Percentiles rank a stretch among this genome's conserved stretches.
Evolutionary conservation across 2,329 filamentous ascomycete species (phyloP).

Genomic region (Oidium heveae): DNA sequence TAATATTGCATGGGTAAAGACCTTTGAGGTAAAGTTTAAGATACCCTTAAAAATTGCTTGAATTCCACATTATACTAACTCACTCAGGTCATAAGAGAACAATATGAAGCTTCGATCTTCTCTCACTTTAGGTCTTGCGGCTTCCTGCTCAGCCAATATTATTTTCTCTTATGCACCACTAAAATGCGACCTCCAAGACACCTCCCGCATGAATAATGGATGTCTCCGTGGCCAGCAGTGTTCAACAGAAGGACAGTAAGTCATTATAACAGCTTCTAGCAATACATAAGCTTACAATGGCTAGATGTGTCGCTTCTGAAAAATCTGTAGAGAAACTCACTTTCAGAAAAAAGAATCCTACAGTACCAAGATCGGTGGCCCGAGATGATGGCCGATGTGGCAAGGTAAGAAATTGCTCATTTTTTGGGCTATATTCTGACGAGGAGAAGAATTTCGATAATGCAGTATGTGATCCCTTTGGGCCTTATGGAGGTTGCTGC

Average conservation of each 20-base stretch:
- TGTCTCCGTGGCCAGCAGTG: slow-evolving; percentile 13
- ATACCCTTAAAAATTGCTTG: no score
- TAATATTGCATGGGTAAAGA: no score
- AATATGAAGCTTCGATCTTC: no score
- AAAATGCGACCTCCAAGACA: slow-evolving; percentile 15
- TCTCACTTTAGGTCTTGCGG: no score
- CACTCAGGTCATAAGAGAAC: no score
- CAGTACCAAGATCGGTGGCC: slow-evolving; percentile 1
- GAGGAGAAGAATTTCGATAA: slow-evolving; percentile 6
- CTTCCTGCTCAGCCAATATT: slow-evolving; percentile 19
- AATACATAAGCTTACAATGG: no score
- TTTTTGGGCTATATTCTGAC: slow-evolving; percentile 1
- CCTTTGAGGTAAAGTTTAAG: no score
- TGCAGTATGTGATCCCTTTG: slow-evolving; percentile 11
- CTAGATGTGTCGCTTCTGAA: slow-evolving; percentile 8
- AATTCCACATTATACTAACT: no score
- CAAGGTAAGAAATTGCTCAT: slow-evolving; percentile 2
- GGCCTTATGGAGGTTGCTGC: slow-evolving; percentile 12
- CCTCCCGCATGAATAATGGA: slow-evolving; percentile 10
- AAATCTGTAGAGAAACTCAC: slow-evolving; percentile 3
- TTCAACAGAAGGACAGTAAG: slow-evolving; percentile 8
- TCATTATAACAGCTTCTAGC: background rate
- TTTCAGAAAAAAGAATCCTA: slow-evolving; percentile 1
- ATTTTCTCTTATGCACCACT: slow-evolving; percentile 22
- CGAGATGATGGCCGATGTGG: slow-evolving; percentile 12